phyloP scores from a whole-genome alignment of 805 yeast species.

The Zygotorulaspora danielsina region DNA sequence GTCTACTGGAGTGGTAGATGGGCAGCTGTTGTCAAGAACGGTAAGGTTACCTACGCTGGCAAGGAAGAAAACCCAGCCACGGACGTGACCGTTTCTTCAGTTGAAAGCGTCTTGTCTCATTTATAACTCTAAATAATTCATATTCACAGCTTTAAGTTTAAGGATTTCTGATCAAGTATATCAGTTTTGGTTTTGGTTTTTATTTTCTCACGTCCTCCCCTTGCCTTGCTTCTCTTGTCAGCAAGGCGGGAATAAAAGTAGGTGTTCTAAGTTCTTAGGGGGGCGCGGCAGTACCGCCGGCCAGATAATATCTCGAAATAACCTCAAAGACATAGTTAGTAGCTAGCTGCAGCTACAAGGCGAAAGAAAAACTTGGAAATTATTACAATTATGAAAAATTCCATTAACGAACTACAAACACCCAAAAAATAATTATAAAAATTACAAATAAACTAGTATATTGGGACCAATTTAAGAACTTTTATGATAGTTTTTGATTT shows the following conservation, averaged over 20 bases:
- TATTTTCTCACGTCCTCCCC: too few relatives aligned
- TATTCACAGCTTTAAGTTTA: too few relatives aligned
- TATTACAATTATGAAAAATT: conserved; percentile 4
- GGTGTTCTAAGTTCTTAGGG: too few relatives aligned
- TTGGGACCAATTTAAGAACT: conserved; percentile 1
- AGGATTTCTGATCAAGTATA: too few relatives aligned
- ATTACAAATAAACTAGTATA: conserved; percentile 1
- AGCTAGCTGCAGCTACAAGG: too few relatives aligned
- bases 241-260: too few relatives aligned
- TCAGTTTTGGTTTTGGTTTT: too few relatives aligned
- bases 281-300: too few relatives aligned
- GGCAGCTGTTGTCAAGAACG: conserved; percentile 63
- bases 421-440: conserved; percentile 13
- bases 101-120: conserved; percentile 33
- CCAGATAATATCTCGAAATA: too few relatives aligned
- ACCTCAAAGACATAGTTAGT: too few relatives aligned
- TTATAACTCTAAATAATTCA: conserved; percentile 18
- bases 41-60: conserved; percentile 47
- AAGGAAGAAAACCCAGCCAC: conserved; percentile 36
- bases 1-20: conserved; percentile 66
- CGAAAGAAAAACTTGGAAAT: neutral
- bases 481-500: conserved; percentile 3
- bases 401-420: conserved; percentile 26
- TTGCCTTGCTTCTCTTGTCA: too few relatives aligned
- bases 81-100: conserved; percentile 38